Percentiles rank a stretch among this genome's conserved stretches.
These are phyloP conservation scores for Cercospora canescens DNA, from an alignment of 2,329 filamentous ascomycete genomes.

Conservation along the genomic window DNA sequence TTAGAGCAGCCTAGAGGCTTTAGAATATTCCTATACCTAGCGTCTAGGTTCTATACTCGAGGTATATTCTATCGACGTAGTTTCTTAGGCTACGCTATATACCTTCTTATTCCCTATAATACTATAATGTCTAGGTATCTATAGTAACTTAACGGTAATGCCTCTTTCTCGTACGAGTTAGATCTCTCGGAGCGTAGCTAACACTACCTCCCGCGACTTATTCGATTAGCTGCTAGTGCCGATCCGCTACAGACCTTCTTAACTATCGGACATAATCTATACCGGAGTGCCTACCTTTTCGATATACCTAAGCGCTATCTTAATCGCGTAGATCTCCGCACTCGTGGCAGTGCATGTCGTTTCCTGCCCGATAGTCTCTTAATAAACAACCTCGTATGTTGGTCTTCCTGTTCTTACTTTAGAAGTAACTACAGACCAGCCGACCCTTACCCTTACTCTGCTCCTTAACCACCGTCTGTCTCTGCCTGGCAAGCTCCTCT, in stretches of 20 bases:
- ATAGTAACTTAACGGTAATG: neutral
- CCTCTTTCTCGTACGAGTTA: neutral
- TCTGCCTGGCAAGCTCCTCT: neutral
- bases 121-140: neutral
- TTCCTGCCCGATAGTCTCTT: neutral
- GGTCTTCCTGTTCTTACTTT: neutral
- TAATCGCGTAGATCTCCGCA: neutral
- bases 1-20: neutral
- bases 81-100: neutral
- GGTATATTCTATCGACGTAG: neutral
- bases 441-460: slow-evolving; percentile 12
- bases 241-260: neutral
- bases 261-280: neutral
- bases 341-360: neutral
- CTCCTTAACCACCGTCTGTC: slow-evolving; percentile 7
- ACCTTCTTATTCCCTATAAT: neutral
- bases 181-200: neutral
- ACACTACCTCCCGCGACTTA: neutral
- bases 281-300: neutral
- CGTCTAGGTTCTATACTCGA: neutral
- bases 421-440: slow-evolving; percentile 13
- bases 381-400: neutral
- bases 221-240: neutral
- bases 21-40: neutral
- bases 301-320: neutral